These are phyloP conservation scores for Wallacemonas sp. DNA, from an alignment of 208 protist species.

Conservation along the genomic window DNA sequence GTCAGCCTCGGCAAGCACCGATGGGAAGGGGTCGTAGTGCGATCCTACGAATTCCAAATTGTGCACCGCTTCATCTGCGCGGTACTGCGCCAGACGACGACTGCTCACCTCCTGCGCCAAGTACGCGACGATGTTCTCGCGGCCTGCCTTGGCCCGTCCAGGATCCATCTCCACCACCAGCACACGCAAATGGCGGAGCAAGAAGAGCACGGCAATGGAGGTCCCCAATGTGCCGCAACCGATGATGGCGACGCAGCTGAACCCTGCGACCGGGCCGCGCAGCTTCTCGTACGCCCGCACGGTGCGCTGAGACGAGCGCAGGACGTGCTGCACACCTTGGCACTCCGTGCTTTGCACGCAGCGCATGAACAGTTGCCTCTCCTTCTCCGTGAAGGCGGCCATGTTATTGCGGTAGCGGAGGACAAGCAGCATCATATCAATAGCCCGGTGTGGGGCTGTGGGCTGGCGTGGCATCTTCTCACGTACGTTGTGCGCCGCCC, in stretches of 20 bases:
- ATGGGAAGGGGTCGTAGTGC: conserved; percentile 30
- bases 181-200: conserved; percentile 54
- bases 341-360: conserved; percentile 39
- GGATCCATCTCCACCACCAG: conserved; percentile 74
- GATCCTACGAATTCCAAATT: conserved; percentile 36
- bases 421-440: conserved; percentile 50
- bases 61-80: conserved; percentile 28
- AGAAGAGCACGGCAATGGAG: conserved; percentile 69
- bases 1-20: conserved; percentile 44
- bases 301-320: conserved; percentile 49
- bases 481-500: conserved; percentile 40
- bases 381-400: conserved; percentile 27
- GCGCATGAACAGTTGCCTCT: conserved; percentile 48
- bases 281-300: conserved; percentile 8
- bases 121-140: conserved; percentile 25
- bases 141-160: conserved; percentile 19
- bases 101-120: conserved; percentile 33
- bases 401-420: conserved; percentile 14
- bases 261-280: neutral
- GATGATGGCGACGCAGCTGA: conserved; percentile 54
- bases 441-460: conserved; percentile 35
- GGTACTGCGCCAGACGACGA: conserved; percentile 26
- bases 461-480: conserved; percentile 42
- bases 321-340: conserved; percentile 71
- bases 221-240: conserved; percentile 82